Percentiles rank a stretch among this genome's conserved stretches.
Evolutionary conservation across 495 filamentous ascomycete species (phyloP).

Genomic region (Opeltia flavorubescens): DNA sequence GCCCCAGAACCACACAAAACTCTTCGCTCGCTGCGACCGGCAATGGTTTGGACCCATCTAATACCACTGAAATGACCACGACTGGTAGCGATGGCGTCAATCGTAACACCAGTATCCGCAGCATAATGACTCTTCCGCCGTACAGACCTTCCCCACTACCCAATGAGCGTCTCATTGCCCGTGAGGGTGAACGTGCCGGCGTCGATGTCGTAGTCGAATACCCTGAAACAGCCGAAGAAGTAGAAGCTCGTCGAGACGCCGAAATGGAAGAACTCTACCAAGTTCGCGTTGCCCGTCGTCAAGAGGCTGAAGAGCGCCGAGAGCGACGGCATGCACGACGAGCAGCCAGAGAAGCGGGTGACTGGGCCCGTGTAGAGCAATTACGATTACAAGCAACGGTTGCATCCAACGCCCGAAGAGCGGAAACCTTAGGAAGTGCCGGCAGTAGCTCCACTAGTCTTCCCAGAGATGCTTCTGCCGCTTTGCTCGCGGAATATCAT

Average conservation of each 20-base stretch:
- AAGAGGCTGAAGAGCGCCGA: constrained; percentile 64
- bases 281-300: constrained; percentile 64
- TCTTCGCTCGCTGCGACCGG: constrained; percentile 16
- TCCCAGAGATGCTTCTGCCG: constrained; percentile 10
- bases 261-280: constrained; percentile 92
- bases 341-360: constrained; percentile 57
- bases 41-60: not conserved
- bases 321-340: constrained; percentile 47
- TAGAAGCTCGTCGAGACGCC: constrained; percentile 70
- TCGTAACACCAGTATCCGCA: constrained; percentile 75
- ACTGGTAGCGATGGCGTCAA: constrained; percentile 37
- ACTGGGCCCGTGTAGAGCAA: constrained; percentile 46
- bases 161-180: constrained; percentile 71
- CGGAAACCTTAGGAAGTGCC: constrained; percentile 15
- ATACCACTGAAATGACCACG: constrained; percentile 3
- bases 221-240: constrained; percentile 55
- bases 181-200: constrained; percentile 82
- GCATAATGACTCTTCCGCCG: constrained; percentile 79
- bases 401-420: constrained; percentile 14
- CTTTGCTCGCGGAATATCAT: constrained; percentile 52
- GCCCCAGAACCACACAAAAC: constrained; percentile 8
- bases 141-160: constrained; percentile 58
- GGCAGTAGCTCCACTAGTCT: constrained; percentile 20
- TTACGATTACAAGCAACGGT: constrained; percentile 33
- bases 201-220: constrained; percentile 87